Percentiles rank a stretch among this genome's conserved stretches.
Evolutionary conservation across 768 basidiomycete genomes (phyloP).

Genomic region (Lactifluus piperatus): DNA sequence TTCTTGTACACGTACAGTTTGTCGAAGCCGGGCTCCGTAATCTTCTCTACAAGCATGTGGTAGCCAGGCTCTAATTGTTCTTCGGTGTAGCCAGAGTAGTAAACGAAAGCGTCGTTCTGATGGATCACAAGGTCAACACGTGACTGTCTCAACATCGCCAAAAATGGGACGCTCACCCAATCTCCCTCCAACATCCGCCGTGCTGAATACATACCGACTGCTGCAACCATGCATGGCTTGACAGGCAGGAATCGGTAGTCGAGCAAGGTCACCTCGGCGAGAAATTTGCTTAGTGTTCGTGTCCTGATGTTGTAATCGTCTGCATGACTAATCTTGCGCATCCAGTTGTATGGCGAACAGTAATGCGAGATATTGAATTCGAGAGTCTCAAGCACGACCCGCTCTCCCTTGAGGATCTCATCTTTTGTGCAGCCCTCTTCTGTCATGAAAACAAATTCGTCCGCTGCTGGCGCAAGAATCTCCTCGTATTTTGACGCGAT

Average conservation of each 20-base stretch:
- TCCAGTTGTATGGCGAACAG: constrained; percentile 99
- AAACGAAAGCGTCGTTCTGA: constrained; percentile 89
- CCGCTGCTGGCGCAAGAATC: constrained; percentile 91
- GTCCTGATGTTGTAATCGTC: constrained; percentile 99
- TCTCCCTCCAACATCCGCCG: constrained; percentile 88
- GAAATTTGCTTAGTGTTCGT: constrained; percentile 92
- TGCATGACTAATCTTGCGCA: constrained; percentile 95
- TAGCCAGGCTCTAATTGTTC: constrained; percentile 80
- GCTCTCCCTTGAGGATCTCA: constrained; percentile 96
- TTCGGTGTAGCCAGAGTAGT: constrained; percentile 87
- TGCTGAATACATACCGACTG: constrained; percentile 95
- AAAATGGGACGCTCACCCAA: constrained; percentile 65
- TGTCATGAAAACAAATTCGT: constrained; percentile 99
- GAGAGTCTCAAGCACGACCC: constrained; percentile 89
- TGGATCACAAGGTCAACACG: constrained; percentile 23
- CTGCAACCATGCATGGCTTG: constrained; percentile 90
- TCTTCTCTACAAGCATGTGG: constrained; percentile 71
- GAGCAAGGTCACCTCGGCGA: constrained; percentile 91
- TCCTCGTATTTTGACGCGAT: constrained; percentile 99
- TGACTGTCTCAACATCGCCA: constrained; percentile 10
- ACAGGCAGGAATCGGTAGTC: constrained; percentile 89
- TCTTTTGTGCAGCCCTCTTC: constrained; percentile 90
- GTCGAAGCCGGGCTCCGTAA: constrained; percentile 73
- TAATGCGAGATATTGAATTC: constrained; percentile 95
- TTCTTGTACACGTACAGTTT: constrained; percentile 88